Evolutionary conservation across 257 asterid genomes (phyloP), one percentile per base, ranked within the genome.

Genomic region (Solanum pimpinellifolium): DNA sequence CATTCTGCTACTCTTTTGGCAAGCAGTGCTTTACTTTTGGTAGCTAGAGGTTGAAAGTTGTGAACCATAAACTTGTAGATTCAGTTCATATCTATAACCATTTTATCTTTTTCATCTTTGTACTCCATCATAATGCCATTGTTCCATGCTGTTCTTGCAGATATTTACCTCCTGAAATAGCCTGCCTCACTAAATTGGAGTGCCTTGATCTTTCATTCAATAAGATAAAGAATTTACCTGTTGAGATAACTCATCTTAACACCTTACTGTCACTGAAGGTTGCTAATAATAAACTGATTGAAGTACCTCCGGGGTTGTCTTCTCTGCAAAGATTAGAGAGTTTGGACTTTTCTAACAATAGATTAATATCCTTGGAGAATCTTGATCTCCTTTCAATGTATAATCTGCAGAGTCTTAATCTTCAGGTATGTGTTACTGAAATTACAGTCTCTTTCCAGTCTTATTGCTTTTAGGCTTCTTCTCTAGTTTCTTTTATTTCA

Each of bases 151-250:
- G 88, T 84, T 75, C 87, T 83, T 94, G 93, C 96, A 97, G 99
- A 92, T 94, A 91, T 91, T 96, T 97, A 81, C 99, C 99, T 86
- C 96, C 98, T 35, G 99, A 96, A 90, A 97, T 97, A 86, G 98
- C 96, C 69, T 93, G 89, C 84, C 99, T 97, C 62, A 86, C 31
- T 86, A 92, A 92, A 86, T 92, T 97, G 90, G 99, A 97, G 92
- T 91, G 89, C 91, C 92, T 97, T 89, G 96, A 97, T 89, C 93
- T 96, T 89, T 97, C 99, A 59, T 97, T 95, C 87, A 97, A 97
- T 89, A 96, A 96, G 91, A 91, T 97, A 96, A 95, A 94, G 96
- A 94, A 87, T 85, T 93, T 97, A 88, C 99, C 99, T 1, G 91
- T 89, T 89, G 99, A 97, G 90, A 91, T 97, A 86, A 89, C 96